phyloP scores from a whole-genome alignment of 495 filamentous ascomycete species.

The Podospora sp. region DNA sequence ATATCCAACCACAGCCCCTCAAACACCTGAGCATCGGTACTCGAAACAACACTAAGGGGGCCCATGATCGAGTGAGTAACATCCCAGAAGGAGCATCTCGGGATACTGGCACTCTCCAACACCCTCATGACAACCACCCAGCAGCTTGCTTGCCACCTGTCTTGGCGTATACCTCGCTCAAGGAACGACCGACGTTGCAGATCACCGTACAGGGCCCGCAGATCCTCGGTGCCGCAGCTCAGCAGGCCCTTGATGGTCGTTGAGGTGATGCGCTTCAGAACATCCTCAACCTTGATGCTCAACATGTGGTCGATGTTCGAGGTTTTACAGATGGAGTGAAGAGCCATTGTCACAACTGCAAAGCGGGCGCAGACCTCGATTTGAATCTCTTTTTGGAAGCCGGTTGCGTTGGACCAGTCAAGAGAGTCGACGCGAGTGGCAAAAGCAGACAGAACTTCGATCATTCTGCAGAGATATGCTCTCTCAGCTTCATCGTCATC shows the following conservation, averaged over 20 bases:
- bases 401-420: slow-evolving; percentile 16
- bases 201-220: slow-evolving; percentile 66
- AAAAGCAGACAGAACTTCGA: slow-evolving; percentile 49
- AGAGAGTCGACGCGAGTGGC: slow-evolving; percentile 36
- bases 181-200: slow-evolving; percentile 55
- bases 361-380: slow-evolving; percentile 26
- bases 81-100: slow-evolving; percentile 59
- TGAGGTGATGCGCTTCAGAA: slow-evolving; percentile 43
- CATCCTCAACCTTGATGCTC: slow-evolving; percentile 45
- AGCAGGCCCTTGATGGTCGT: slow-evolving; percentile 47
- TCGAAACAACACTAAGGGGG: slow-evolving; percentile 32
- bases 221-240: slow-evolving; percentile 49
- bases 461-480: slow-evolving; percentile 47
- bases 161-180: slow-evolving; percentile 67
- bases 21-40: slow-evolving; percentile 55
- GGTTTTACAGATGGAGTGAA: slow-evolving; percentile 37
- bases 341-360: slow-evolving; percentile 26
- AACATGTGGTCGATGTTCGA: slow-evolving; percentile 32
- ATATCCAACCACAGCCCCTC: slow-evolving; percentile 74
- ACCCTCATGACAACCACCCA: slow-evolving; percentile 69
- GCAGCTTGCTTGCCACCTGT: slow-evolving; percentile 60
- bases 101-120: slow-evolving; percentile 50
- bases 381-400: slow-evolving; percentile 14
- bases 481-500: slow-evolving; percentile 31
- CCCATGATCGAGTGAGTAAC: slow-evolving; percentile 54